Conservation (phyloP, 2,329 filamentous ascomycete genomes). For the Fusarium pseudoanthophilum region DNA sequence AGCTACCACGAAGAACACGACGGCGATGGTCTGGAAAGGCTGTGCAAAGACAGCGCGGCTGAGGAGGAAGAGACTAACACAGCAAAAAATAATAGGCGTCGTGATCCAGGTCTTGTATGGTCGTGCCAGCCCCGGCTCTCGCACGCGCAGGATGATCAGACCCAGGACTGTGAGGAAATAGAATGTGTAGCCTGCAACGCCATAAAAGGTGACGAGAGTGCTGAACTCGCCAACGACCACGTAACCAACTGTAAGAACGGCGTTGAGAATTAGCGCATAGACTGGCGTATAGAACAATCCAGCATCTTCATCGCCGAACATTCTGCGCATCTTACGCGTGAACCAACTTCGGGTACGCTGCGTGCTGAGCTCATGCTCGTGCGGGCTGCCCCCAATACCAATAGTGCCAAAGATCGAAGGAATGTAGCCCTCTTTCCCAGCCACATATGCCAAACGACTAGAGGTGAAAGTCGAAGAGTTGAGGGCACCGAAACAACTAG, state of each 20-base stretch:
- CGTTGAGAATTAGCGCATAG: conserved; percentile 87
- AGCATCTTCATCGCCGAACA: conserved; percentile 79
- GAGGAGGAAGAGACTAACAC: conserved; percentile 91
- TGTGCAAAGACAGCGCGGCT: conserved; percentile 90
- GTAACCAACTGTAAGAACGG: conserved; percentile 77
- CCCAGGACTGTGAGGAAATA: conserved; percentile 97
- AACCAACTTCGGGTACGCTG: conserved; percentile 66
- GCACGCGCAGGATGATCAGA: conserved; percentile 87
- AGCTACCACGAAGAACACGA: conserved; percentile 83
- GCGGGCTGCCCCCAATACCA: conserved; percentile 68
- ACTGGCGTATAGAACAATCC: conserved; percentile 95
- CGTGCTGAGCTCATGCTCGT: conserved; percentile 55
- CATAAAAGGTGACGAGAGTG: conserved; percentile 95
- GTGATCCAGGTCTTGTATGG: conserved; percentile 97
- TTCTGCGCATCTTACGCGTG: conserved; percentile 66
- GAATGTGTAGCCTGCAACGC: conserved; percentile 95
- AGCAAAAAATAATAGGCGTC: conserved; percentile 98
- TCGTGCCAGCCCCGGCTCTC: conserved; percentile 86
- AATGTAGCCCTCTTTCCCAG: conserved; percentile 94
- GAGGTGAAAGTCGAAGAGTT: conserved; percentile 96
- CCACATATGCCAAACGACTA: conserved; percentile 90
- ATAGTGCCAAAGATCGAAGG: conserved; percentile 85
- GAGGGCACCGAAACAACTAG: conserved; percentile 92
- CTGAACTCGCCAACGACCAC: conserved; percentile 89
- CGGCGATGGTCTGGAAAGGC: conserved; percentile 88